A percentile compares a stretch with the other conserved stretches of the same genome.
These are phyloP conservation scores for Yarrowia yakushimensis DNA, from an alignment of 805 yeast genomes.

Conservation along the genomic window DNA sequence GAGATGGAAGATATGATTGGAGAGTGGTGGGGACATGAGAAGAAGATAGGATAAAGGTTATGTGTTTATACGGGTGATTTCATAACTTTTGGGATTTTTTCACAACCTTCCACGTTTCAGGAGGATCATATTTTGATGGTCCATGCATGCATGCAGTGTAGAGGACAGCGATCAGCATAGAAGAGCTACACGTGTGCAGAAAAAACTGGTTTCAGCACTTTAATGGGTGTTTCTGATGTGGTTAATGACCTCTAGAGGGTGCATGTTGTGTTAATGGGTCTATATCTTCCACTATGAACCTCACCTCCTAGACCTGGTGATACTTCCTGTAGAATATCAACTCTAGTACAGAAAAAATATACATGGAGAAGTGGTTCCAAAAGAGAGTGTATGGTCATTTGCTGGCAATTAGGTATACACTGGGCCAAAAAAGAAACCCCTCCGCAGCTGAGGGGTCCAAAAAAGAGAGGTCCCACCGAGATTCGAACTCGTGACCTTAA, in stretches of 20 bases:
- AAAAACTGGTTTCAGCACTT: not conserved
- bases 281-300: not conserved
- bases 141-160: not conserved
- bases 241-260: too few relatives aligned
- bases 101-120: too few relatives aligned
- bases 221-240: not conserved
- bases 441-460: not conserved
- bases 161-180: not conserved
- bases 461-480: conserved; percentile 23
- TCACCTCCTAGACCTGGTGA: not conserved
- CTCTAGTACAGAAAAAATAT: too few relatives aligned
- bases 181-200: not conserved
- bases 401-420: too few relatives aligned
- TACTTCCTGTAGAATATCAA: not conserved
- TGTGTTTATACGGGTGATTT: too few relatives aligned
- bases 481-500: conserved; percentile 25
- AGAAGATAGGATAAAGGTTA: too few relatives aligned
- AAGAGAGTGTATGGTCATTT: too few relatives aligned
- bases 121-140: not conserved
- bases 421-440: not conserved
- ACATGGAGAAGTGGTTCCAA: too few relatives aligned
- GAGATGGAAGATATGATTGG: not conserved
- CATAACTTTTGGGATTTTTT: too few relatives aligned
- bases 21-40: not conserved
- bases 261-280: too few relatives aligned